Percentiles rank a stretch among this genome's conserved stretches.
Evolutionary conservation across 148 eudicot genomes (phyloP).

Genomic region (Chenopodium quinoa): DNA sequence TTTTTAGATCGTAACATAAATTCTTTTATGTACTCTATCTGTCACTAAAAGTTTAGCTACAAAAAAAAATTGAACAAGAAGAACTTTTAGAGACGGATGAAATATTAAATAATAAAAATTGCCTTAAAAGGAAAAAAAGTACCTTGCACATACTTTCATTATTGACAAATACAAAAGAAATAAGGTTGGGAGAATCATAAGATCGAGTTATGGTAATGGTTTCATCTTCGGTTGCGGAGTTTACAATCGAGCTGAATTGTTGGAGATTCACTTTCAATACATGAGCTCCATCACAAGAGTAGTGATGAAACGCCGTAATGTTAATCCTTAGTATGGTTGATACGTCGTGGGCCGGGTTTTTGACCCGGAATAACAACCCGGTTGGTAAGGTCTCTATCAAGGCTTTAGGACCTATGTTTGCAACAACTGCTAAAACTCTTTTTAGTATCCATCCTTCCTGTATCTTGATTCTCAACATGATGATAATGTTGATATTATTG

Average conservation of each 20-base stretch:
- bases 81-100: no score
- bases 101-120: no score
- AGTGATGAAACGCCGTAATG: slow-evolving; percentile 23
- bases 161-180: slow-evolving; percentile 26
- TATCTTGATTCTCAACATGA: slow-evolving; percentile 20
- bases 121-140: not conserved
- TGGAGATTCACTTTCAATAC: slow-evolving; percentile 23
- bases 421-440: slow-evolving; percentile 18
- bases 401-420: slow-evolving; percentile 23
- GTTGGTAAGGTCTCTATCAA: slow-evolving; percentile 30
- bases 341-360: slow-evolving; percentile 25
- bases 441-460: slow-evolving; percentile 25
- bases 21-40: no score
- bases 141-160: slow-evolving; percentile 29
- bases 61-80: no score
- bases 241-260: slow-evolving; percentile 25
- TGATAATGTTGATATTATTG: not conserved
- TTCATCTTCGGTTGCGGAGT: slow-evolving; percentile 32
- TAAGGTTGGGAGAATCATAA: slow-evolving; percentile 15
- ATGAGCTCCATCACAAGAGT: slow-evolving; percentile 18
- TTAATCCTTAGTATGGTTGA: slow-evolving; percentile 20
- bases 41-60: no score
- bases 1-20: no score
- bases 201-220: slow-evolving; percentile 15
- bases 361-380: slow-evolving; percentile 31